A percentile compares a stretch with the other conserved stretches of the same genome.
phyloP scores from a whole-genome alignment of 2,329 filamentous ascomycete species.

The Thermoascus crustaceus region DNA sequence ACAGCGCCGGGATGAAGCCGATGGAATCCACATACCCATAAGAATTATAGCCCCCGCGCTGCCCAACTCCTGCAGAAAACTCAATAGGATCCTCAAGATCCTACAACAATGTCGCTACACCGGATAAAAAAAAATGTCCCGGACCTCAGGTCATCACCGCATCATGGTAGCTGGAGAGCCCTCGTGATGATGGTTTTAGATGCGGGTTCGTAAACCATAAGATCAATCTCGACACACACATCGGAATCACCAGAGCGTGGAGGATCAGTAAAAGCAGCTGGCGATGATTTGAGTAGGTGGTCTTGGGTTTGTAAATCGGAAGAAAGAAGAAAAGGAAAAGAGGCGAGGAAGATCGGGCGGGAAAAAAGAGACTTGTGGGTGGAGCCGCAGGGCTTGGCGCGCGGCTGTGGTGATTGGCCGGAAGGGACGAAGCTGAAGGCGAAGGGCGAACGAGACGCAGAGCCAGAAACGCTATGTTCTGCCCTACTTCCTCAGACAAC shows the following conservation, averaged over 20 bases:
- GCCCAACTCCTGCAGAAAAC: too few relatives aligned
- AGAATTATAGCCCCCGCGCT: not conserved
- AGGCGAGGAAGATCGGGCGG: slow-evolving; percentile 10
- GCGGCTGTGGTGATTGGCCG: slow-evolving; percentile 20
- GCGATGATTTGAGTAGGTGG: slow-evolving; percentile 69
- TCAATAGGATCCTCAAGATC: too few relatives aligned
- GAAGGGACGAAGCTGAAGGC: slow-evolving; percentile 9
- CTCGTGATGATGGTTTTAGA: slow-evolving; percentile 79
- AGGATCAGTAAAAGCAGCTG: slow-evolving; percentile 46
- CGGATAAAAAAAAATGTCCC: slow-evolving; percentile 28
- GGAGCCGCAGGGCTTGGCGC: slow-evolving; percentile 11
- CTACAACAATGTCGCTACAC: too few relatives aligned
- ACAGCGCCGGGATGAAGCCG: slow-evolving; percentile 4
- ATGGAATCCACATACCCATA: slow-evolving; percentile 8
- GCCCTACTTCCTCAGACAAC: slow-evolving; percentile 15
- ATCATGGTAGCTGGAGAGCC: slow-evolving; percentile 35
- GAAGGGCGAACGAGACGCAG: not conserved
- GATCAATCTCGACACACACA: slow-evolving; percentile 61
- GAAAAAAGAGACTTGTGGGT: slow-evolving; percentile 24
- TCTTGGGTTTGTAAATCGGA: slow-evolving; percentile 46
- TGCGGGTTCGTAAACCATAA: slow-evolving; percentile 42
- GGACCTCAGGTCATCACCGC: slow-evolving; percentile 40
- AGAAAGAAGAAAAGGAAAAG: slow-evolving; percentile 24
- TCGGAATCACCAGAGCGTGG: slow-evolving; percentile 64
- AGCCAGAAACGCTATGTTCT: slow-evolving; percentile 7